These are phyloP conservation scores for Musa acuminata DNA, from an alignment of 176 grass and related monocot genomes.

Conservation along the genomic window DNA sequence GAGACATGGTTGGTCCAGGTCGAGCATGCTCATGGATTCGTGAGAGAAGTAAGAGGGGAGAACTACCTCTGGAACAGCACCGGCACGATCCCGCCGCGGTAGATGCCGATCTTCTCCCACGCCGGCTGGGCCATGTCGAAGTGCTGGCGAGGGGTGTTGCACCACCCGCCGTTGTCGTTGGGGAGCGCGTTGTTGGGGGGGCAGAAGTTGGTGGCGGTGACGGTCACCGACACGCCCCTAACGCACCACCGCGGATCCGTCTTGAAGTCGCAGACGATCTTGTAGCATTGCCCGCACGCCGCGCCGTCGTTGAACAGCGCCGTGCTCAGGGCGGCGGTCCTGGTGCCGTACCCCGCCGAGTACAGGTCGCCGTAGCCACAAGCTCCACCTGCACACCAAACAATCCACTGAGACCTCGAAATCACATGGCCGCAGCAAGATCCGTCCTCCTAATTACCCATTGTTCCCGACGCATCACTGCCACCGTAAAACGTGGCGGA, in stretches of 20 bases:
- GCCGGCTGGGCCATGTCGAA: constrained; percentile 30
- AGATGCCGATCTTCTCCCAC: constrained; percentile 30
- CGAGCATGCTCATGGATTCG: background rate
- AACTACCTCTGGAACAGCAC: constrained; percentile 21
- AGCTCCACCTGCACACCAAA: background rate
- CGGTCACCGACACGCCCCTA: constrained; percentile 18
- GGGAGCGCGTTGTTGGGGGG: constrained; percentile 20
- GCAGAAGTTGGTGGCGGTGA: constrained; percentile 29
- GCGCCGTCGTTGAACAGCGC: constrained; percentile 2
- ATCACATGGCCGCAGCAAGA: background rate
- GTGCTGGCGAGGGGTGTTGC: constrained; percentile 26
- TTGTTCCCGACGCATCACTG: constrained; percentile 1
- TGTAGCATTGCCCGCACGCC: constrained; percentile 3
- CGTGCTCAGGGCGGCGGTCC: background rate
- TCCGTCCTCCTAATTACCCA: background rate
- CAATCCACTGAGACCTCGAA: background rate
- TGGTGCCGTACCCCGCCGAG: background rate
- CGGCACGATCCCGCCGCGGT: constrained; percentile 19
- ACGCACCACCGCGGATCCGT: background rate
- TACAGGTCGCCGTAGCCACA: constrained; percentile 4
- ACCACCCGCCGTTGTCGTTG: constrained; percentile 23
- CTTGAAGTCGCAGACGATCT: constrained; percentile 8
- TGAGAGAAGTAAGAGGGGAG: background rate
- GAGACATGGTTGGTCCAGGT: no score
- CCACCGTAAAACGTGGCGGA: constrained; percentile 8